phyloP scores from a whole-genome alignment of 2,329 filamentous ascomycete species.

The Penicillium oxalicum region DNA sequence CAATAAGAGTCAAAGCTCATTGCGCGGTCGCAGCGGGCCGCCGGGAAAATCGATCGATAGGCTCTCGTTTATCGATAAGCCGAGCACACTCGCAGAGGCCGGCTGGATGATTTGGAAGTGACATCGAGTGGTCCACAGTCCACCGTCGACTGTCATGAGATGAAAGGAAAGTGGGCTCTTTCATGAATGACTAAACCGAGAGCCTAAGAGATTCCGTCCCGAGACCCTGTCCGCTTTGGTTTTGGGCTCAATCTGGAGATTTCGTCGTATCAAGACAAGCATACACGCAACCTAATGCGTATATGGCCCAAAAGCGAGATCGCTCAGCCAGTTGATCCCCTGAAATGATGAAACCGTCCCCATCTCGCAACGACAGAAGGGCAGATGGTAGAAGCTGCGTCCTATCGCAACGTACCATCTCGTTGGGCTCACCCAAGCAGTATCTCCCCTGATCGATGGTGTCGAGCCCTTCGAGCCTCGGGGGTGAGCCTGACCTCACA shows the following conservation, averaged over 20 bases:
- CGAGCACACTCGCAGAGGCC: neutral
- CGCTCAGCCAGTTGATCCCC: neutral
- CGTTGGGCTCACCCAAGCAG: neutral
- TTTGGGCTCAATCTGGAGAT: too few relatives aligned
- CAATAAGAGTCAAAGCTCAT: neutral
- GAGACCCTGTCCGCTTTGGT: too few relatives aligned
- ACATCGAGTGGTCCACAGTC: too few relatives aligned
- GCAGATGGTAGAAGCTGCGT: too few relatives aligned
- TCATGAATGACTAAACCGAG: too few relatives aligned
- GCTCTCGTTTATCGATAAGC: conserved; percentile 15
- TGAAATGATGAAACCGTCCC: neutral
- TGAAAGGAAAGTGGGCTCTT: too few relatives aligned
- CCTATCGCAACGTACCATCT: neutral
- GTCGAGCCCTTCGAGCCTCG: neutral
- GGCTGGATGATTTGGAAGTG: neutral
- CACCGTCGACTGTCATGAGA: too few relatives aligned
- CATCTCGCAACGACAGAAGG: neutral
- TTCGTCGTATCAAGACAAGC: too few relatives aligned
- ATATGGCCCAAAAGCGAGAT: neutral
- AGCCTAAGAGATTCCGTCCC: too few relatives aligned
- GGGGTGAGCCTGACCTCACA: too few relatives aligned
- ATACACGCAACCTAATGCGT: too few relatives aligned
- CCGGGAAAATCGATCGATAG: conserved; percentile 8
- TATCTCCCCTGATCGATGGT: too few relatives aligned
- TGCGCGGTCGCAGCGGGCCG: conserved; percentile 6